A percentile compares a stretch with the other conserved stretches of the same genome.
Conservation (phyloP, 139 green algal species). For the Chlamydomonas sphaeroides region DNA sequence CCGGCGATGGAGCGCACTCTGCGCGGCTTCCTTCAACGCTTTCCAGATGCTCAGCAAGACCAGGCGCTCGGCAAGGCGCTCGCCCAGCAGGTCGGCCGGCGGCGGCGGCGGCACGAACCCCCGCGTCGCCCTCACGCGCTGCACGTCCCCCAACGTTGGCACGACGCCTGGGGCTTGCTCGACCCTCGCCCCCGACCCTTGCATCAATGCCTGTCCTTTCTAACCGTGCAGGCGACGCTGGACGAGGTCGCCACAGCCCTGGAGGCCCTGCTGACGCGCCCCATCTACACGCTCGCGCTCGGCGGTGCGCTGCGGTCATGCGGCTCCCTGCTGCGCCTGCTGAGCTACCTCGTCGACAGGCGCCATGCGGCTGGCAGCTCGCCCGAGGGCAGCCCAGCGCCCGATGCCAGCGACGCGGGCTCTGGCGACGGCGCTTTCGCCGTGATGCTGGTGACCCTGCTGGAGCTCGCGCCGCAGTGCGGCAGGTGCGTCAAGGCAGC, state of each 20-base stretch:
- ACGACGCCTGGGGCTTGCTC: too few relatives aligned
- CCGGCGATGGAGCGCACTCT: neutral
- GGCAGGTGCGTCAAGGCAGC: conserved; percentile 36
- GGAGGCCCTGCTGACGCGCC: conserved; percentile 41
- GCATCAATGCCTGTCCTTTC: too few relatives aligned
- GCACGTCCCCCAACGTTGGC: too few relatives aligned
- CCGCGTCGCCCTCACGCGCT: too few relatives aligned
- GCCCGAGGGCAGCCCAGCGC: neutral
- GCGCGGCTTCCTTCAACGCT: conserved; percentile 7
- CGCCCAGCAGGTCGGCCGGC: conserved; percentile 14
- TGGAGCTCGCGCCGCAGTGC: conserved; percentile 44
- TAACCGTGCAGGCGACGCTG: neutral
- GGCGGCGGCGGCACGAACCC: conserved; percentile 33
- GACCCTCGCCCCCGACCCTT: too few relatives aligned
- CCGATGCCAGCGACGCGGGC: too few relatives aligned
- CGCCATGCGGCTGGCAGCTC: neutral
- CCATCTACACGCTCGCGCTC: conserved; percentile 37
- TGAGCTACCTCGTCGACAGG: conserved; percentile 43
- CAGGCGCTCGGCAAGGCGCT: conserved; percentile 9
- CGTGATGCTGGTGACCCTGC: conserved; percentile 39
- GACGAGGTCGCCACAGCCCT: conserved; percentile 36
- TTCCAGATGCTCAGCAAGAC: conserved; percentile 9
- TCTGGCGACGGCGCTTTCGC: conserved; percentile 11
- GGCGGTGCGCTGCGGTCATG: conserved; percentile 34
- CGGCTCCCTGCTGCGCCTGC: conserved; percentile 45